phyloP scores from a whole-genome alignment of 1,139 yeast species.

The Taphrina betulina region DNA sequence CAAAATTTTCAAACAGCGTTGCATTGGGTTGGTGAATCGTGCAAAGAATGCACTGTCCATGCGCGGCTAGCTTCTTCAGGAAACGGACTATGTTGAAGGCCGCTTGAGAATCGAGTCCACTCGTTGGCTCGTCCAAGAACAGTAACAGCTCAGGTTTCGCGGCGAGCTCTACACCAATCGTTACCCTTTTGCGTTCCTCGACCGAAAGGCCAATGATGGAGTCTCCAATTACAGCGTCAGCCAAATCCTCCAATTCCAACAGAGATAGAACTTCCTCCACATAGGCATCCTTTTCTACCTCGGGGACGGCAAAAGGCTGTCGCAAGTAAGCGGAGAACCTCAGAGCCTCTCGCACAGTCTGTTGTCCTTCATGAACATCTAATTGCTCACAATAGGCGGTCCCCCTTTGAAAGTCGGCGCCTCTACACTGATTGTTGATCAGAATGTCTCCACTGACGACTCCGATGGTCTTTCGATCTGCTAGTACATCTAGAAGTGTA shows the following conservation, averaged over 20 bases:
- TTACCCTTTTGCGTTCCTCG: constrained; percentile 79
- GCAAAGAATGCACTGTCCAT: constrained; percentile 79
- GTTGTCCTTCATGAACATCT: constrained; percentile 67
- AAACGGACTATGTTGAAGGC: constrained; percentile 83
- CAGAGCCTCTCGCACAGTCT: constrained; percentile 78
- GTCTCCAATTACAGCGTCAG: constrained; percentile 74
- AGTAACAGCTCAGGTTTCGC: constrained; percentile 79
- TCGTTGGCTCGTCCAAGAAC: constrained; percentile 88
- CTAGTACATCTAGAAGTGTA: constrained; percentile 58
- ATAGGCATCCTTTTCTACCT: constrained; percentile 62
- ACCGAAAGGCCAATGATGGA: constrained; percentile 69
- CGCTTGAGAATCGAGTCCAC: constrained; percentile 88
- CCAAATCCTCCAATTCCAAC: constrained; percentile 68
- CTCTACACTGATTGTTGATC: constrained; percentile 69
- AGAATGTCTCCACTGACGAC: constrained; percentile 67
- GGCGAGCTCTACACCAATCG: constrained; percentile 82
- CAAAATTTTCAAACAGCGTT: constrained; percentile 70
- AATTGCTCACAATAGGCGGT: constrained; percentile 85
- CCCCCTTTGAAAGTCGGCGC: constrained; percentile 70
- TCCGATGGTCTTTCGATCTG: constrained; percentile 60
- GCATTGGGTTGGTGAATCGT: constrained; percentile 86
- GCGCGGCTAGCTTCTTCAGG: constrained; percentile 69
- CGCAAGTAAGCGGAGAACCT: constrained; percentile 70
- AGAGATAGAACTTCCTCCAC: constrained; percentile 69
- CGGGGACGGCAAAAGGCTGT: constrained; percentile 59